Base-by-base conservation (phyloP, 768 basidiomycete genomes). In the Boletus rubroflammeus region DNA sequence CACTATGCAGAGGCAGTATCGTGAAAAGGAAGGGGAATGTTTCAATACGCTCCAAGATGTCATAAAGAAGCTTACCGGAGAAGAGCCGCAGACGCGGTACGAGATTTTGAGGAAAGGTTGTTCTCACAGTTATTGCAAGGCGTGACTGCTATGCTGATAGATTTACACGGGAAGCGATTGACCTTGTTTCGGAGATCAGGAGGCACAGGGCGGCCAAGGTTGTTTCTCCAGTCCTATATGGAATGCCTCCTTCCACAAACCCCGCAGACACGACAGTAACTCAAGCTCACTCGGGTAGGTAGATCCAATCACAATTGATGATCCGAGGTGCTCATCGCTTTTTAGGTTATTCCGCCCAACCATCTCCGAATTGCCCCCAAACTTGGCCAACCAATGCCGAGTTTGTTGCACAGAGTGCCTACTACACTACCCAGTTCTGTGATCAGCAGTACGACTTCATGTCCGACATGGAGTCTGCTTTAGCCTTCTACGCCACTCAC, bases 91-190 rank as follows among this genome's bases (percentile, higher is more conserved):
- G 15, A 64, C 51, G 10, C 63, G 67, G 8, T 47, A 64, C 1
- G 68, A 68, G 9, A 54, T 57, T 32, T 32, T 68, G 19, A 48
- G 13, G n/a, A 63, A 57, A 63, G 67, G 67, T 64, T 54, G 52
- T 52, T 32, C 8, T 25, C 23, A 11, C n/a, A 3, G 15, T 28
- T 15, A 15, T 21, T 6, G 7, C 5, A 13, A 11, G 28, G 2
- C 8, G 21, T 17, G 6, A 11, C n/a, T 40, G 29, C 50, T 63
- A 7, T 50, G 35, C 55, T 63, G 13, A 63, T 23, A 5, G 2
- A 29, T 31, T 47, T 25, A 1, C 43, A 5, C 13, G 25, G 6
- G 15, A 50, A 63, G 62, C 52, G 31, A 57, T 31, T 15, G 36
- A 43, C 13, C 36, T 62, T 8, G 4, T 26, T 14, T 35, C 38